Evolutionary conservation across 2,329 filamentous ascomycete genomes (phyloP).

Genomic region (Phoma sp.): DNA sequence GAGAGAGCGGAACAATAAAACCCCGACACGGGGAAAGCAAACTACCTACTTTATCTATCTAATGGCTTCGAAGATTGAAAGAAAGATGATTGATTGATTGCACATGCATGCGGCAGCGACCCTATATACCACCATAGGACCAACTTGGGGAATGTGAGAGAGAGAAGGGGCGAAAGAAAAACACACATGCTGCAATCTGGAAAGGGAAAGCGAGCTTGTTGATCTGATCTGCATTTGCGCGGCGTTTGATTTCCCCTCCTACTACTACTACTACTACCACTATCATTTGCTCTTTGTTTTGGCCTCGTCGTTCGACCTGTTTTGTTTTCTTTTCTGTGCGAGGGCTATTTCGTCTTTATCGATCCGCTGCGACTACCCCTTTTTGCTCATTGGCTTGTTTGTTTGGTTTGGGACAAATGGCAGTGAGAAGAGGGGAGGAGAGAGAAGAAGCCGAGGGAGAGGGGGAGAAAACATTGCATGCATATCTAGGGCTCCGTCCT

Average conservation of each 20-base stretch:
- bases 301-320: background rate
- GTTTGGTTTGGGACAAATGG: slow-evolving; percentile 4
- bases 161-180: too few relatives aligned
- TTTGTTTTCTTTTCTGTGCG: background rate
- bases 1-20: background rate
- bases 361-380: slow-evolving; percentile 18
- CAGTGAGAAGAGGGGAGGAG: slow-evolving; percentile 2
- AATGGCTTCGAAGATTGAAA: slow-evolving; percentile 9
- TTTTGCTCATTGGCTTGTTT: slow-evolving; percentile 14
- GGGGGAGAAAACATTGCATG: slow-evolving; percentile 1
- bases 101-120: too few relatives aligned
- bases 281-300: background rate
- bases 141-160: too few relatives aligned
- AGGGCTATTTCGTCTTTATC: too few relatives aligned
- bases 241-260: slow-evolving; percentile 1
- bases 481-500: background rate
- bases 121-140: too few relatives aligned
- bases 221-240: slow-evolving; percentile 5
- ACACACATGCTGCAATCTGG: too few relatives aligned
- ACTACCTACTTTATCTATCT: background rate
- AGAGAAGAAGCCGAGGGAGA: too few relatives aligned
- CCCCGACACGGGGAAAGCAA: too few relatives aligned
- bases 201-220: slow-evolving; percentile 13
- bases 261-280: too few relatives aligned
- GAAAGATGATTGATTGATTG: background rate